Evolutionary conservation across 2,329 filamentous ascomycete genomes (phyloP), one percentile per base, ranked within the genome.

Genomic region (Talaromyces sp.): DNA sequence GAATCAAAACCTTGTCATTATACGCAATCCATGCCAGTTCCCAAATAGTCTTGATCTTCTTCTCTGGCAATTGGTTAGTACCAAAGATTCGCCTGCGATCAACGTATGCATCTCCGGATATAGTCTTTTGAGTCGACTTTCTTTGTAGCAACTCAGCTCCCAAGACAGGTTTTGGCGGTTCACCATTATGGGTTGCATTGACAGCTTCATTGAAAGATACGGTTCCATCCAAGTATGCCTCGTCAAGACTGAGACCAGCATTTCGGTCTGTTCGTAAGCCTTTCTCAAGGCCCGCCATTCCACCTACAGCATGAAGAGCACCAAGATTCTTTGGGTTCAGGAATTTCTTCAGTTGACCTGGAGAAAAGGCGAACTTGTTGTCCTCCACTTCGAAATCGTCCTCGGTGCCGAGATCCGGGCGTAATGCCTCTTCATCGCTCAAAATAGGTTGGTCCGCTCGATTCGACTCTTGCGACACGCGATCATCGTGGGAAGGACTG

Each of bases 11-110:
- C 68, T 92, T 92, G 74, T 92, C 89, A 69, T 92, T 91, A 75
- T 90, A 91, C 1, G 89, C 88, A 67, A 91, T 88, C 89, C 89
- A 92, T 63, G 86, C 86, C 17, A 92, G 76, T 68, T 87, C 80
- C 62, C 88, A 78, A 56, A 92, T 85, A 43, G 80, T 86, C 70
- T 91, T 91, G 26, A 86, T 79, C 68, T 88, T 89, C 67, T 84
- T 84, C 65, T 85, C 85, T 0, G 87, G 87, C n/a, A 90, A 75
- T 31, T 79, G 77, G 65, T 92, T 92, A 63, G 85, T 83, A 57
- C 84, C 85, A 70, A 85, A 92, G 8, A 92, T 79, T 38, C 88
- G 85, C 68, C 83, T 88, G 24, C 90, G 85, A 67, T 92, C 89
- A 21, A 70, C 67, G 64, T 83, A 88, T 10, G 74, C 72, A 43